These are phyloP conservation scores for Trichosporon ovoides DNA, from an alignment of 1,284 basidiomycete species.

Conservation along the genomic window DNA sequence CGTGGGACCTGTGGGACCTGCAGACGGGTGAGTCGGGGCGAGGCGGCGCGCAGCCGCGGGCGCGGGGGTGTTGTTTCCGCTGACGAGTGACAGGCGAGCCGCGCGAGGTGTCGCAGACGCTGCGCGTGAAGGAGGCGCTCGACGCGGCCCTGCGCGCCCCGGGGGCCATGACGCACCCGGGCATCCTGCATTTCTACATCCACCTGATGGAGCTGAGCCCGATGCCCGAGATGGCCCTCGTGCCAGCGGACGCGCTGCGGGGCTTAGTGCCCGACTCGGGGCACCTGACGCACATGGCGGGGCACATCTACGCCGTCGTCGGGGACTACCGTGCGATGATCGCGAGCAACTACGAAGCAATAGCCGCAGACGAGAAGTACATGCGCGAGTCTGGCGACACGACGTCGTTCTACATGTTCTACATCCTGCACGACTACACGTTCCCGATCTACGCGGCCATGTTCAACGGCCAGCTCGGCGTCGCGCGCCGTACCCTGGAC, in stretches of 20 bases:
- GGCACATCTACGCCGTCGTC: conserved; percentile 40
- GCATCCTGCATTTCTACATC: conserved; percentile 42
- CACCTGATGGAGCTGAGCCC: conserved; percentile 42
- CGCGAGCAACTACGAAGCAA: conserved; percentile 27
- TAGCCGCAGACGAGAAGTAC: conserved; percentile 38
- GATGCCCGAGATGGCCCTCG: conserved; percentile 33
- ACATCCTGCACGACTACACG: conserved; percentile 39
- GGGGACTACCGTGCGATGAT: conserved; percentile 43
- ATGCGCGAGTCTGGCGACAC: conserved; percentile 8
- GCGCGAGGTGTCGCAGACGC: conserved; percentile 22
- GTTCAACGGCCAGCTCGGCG: conserved; percentile 35
- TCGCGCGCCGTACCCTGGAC: conserved; percentile 30
- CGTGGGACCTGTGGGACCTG: conserved; percentile 44
- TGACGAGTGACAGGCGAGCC: conserved; percentile 10
- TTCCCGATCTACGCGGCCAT: conserved; percentile 41
- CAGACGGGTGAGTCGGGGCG: conserved; percentile 33
- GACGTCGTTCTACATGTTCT: conserved; percentile 36
- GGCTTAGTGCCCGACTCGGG: conserved; percentile 37
- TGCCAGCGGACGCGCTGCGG: conserved; percentile 29
- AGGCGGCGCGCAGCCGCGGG: too few species aligned
- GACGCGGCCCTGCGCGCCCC: conserved; percentile 25
- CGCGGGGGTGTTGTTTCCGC: not conserved
- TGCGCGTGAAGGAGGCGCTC: conserved; percentile 28
- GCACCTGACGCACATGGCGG: conserved; percentile 43
- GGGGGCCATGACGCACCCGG: conserved; percentile 26